Conservation (phyloP, 2,329 filamentous ascomycete species). For the Sclerotiophoma versabilis region DNA sequence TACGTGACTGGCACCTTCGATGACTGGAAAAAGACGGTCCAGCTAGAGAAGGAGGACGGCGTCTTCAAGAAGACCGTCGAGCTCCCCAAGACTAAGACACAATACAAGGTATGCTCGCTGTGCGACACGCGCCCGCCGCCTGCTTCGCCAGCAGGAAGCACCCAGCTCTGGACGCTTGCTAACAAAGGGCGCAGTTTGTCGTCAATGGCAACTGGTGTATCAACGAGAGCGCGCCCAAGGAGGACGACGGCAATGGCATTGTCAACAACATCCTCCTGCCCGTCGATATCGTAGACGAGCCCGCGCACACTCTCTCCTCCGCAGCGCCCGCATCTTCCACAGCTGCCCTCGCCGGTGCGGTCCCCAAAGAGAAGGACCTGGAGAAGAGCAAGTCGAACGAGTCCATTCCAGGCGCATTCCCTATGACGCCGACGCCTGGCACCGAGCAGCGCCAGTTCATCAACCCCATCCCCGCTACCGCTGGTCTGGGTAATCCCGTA, state of each 20-base stretch:
- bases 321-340: conserved; percentile 76
- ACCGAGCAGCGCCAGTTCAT: conserved; percentile 58
- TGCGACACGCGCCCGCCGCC: conserved; percentile 11
- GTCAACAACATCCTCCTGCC: conserved; percentile 90
- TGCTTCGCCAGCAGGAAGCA: conserved; percentile 7
- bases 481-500: conserved; percentile 76
- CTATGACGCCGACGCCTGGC: conserved; percentile 70
- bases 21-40: conserved; percentile 86
- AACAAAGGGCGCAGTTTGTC: conserved; percentile 72
- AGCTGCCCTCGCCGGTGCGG: conserved; percentile 70
- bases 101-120: conserved; percentile 81
- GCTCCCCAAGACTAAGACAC: conserved; percentile 75
- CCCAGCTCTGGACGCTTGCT: conserved; percentile 22
- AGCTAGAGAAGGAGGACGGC: conserved; percentile 76
- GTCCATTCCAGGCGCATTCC: conserved; percentile 70
- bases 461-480: conserved; percentile 66
- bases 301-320: conserved; percentile 67
- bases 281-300: conserved; percentile 68
- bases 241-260: conserved; percentile 83
- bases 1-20: conserved; percentile 97
- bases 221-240: conserved; percentile 80
- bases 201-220: conserved; percentile 91
- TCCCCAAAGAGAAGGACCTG: conserved; percentile 62
- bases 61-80: conserved; percentile 82
- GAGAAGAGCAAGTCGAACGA: conserved; percentile 35